A percentile compares a stretch with the other conserved stretches of the same genome.
Conservation (phyloP, 495 filamentous ascomycete species). For the Aspergillus heteromorphus region DNA sequence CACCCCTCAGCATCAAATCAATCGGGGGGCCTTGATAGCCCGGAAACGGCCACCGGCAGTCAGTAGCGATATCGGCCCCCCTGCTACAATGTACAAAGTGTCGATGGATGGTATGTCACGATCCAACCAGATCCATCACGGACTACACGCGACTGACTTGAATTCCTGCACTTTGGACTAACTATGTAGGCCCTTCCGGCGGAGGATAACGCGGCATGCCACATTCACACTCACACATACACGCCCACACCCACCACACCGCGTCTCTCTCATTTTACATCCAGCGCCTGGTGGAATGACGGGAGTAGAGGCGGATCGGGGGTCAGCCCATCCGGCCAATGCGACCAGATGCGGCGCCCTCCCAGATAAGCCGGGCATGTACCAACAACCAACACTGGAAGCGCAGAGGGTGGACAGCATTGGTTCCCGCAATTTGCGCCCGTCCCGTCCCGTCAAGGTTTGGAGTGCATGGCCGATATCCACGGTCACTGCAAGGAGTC, state of each 20-base stretch:
- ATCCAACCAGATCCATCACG: background rate
- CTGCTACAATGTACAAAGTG: background rate
- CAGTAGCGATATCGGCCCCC: background rate
- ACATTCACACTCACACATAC: too few species aligned
- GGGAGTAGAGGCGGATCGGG: background rate
- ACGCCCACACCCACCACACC: too few species aligned
- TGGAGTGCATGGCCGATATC: conserved; percentile 33
- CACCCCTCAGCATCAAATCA: background rate
- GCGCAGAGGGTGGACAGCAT: conserved; percentile 5
- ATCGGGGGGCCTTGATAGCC: background rate
- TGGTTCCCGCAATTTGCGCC: conserved; percentile 18
- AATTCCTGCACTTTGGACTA: background rate
- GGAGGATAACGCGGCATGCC: background rate
- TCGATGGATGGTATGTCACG: conserved; percentile 1
- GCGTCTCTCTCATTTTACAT: background rate
- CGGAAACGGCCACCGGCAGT: conserved; percentile 1
- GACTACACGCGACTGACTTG: background rate
- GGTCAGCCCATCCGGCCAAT: background rate
- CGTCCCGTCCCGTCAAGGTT: conserved; percentile 48
- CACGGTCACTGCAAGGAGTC: conserved; percentile 37
- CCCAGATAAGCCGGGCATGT: background rate
- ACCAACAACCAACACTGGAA: background rate
- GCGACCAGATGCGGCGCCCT: background rate
- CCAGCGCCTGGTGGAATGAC: background rate
- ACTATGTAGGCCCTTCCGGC: background rate